Evolutionary conservation across 2,329 filamentous ascomycete species (phyloP), one percentile per base, ranked within the genome.

Genomic region (Exophiala viscosa): DNA sequence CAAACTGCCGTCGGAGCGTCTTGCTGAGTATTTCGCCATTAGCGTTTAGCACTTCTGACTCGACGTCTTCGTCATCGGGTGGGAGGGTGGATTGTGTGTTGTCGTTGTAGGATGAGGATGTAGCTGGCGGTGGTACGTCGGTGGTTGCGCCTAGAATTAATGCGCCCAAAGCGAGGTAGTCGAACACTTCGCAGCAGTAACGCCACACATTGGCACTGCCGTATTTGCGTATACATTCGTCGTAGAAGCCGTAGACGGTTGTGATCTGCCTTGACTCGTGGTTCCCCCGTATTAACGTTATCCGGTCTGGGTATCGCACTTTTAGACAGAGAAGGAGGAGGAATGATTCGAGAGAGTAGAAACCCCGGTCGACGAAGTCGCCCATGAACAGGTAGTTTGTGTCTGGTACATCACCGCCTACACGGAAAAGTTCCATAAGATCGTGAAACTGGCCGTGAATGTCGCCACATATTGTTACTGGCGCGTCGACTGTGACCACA

Each of bases 351-450:
- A 99, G 85, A 2, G 90, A 96, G 76, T 97, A 99, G 79, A 96
- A 99, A 53, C 92, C 92, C 60, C 92, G 88, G 71, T 99, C 92
- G 67, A 99, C 92, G 65, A 96, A 99, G 72, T 99, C 92, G 68
- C 92, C 91, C 90, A 96, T 96, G 74, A 96, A 96, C 3, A 96
- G 82, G 70, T 96, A 96, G 67, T 95, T 96, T 31, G 91, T 96
- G 66, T 96, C 92, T 36, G 91, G 91, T 3, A 95, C 89, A 69
- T 96, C 90, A 59, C 91, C 91, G 57, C 91, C 91, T 3, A 96
- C 91, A 48, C 90, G 83, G 69, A 96, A 96, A 5, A 96, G 82
- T 71, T 96, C 92, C 92, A 96, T 96, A 64, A 96, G 73, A 68
- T 96, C 91, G 66, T 96, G 91, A 67, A 96, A 96, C 70, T 96